Evolutionary conservation across 768 basidiomycete species (phyloP).

Genomic region (Antrodiella citrinella): DNA sequence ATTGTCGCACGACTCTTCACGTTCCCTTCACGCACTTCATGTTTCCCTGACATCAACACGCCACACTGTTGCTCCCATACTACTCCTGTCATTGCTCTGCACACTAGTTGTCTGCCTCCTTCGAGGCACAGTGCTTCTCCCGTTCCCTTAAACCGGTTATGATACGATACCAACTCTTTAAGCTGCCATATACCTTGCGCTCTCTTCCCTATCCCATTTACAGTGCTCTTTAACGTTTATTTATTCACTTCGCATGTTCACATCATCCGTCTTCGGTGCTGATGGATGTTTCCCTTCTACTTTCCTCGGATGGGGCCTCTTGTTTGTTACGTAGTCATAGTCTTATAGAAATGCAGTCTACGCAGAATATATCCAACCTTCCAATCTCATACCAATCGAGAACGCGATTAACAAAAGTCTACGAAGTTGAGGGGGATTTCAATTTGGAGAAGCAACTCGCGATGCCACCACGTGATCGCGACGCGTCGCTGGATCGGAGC

Average conservation of each 20-base stretch:
- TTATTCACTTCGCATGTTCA: neutral
- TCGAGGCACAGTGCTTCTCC: neutral
- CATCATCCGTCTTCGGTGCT: neutral
- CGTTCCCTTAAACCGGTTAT: neutral
- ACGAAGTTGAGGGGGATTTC: no score
- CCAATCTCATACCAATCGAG: no score
- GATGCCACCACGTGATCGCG: no score
- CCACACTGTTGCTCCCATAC: neutral
- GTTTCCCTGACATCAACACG: neutral
- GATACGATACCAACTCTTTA: neutral
- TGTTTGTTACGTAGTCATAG: no score
- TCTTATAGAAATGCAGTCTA: no score
- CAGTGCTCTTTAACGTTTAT: neutral
- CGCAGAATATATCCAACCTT: no score
- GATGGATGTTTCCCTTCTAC: no score
- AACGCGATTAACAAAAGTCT: no score
- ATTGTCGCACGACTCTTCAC: neutral
- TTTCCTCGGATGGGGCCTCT: no score
- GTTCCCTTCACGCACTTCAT: neutral
- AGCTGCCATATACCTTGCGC: neutral
- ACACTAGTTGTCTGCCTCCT: neutral
- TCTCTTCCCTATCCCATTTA: neutral
- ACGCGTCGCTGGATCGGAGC: no score
- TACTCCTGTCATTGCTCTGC: neutral
- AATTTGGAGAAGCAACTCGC: no score